Evolutionary conservation across 2,329 filamentous ascomycete genomes (phyloP).

Genomic region (Colletotrichum magnum): DNA sequence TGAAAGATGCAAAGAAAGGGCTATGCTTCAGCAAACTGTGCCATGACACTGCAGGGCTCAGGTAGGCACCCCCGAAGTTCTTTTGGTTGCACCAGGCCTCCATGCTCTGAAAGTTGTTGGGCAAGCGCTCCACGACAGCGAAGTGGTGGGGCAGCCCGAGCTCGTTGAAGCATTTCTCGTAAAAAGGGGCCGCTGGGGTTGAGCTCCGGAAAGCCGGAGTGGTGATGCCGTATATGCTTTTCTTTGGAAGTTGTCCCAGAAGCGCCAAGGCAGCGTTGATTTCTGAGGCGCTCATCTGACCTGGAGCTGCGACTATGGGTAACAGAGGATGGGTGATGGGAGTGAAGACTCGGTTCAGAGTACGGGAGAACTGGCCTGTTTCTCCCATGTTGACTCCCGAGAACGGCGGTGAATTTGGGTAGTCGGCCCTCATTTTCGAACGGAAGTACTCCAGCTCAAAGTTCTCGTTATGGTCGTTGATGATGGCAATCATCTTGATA

Average conservation of each 20-base stretch:
- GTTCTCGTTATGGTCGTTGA: constrained; percentile 86
- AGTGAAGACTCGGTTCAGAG: constrained; percentile 88
- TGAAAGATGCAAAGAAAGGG: constrained; percentile 65
- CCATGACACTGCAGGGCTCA: constrained; percentile 79
- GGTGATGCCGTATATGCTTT: constrained; percentile 85
- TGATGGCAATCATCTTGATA: constrained; percentile 91
- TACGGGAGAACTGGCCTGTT: constrained; percentile 86
- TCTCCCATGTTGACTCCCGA: constrained; percentile 92
- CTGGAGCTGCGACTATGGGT: constrained; percentile 87
- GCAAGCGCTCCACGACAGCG: constrained; percentile 78
- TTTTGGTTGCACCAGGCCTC: constrained; percentile 80
- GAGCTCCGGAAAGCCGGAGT: constrained; percentile 73
- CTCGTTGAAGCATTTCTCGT: constrained; percentile 86
- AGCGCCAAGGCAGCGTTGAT: constrained; percentile 85
- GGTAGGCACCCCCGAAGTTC: constrained; percentile 85
- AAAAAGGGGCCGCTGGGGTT: constrained; percentile 85
- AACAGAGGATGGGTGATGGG: constrained; percentile 89
- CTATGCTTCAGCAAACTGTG: constrained; percentile 71
- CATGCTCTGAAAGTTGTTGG: constrained; percentile 75
- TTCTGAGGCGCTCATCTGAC: constrained; percentile 87
- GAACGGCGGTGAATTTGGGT: constrained; percentile 78
- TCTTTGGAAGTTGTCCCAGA: constrained; percentile 85
- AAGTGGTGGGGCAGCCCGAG: constrained; percentile 90
- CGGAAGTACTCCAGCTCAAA: constrained; percentile 93
- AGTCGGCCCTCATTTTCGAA: constrained; percentile 78